phyloP scores from a whole-genome alignment of 331 rosid species.

The Ulmus americana region DNA sequence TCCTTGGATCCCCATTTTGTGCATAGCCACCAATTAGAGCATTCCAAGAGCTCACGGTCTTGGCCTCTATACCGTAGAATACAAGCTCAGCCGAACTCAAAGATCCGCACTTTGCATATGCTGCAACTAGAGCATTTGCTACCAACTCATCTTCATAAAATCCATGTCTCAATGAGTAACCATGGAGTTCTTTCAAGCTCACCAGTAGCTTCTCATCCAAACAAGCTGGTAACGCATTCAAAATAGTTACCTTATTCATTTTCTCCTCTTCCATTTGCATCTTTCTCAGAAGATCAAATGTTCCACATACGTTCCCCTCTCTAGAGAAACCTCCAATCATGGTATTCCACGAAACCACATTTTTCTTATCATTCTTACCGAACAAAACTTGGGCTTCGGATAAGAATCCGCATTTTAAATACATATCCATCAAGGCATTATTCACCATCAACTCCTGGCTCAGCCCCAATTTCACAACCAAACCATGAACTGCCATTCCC shows the following conservation, averaged over 20 bases:
- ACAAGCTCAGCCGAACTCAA: slow-evolving; percentile 48
- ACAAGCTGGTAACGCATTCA: slow-evolving; percentile 70
- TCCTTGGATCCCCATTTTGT: slow-evolving; percentile 66
- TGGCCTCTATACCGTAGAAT: slow-evolving; percentile 42
- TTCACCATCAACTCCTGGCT: slow-evolving; percentile 46
- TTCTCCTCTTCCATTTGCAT: slow-evolving; percentile 47
- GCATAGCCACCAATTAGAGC: slow-evolving; percentile 65
- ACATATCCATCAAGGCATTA: slow-evolving; percentile 74
- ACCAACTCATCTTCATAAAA: slow-evolving; percentile 52
- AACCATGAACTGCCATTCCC: slow-evolving; percentile 66
- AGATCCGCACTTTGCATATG: slow-evolving; percentile 64
- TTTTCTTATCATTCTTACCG: slow-evolving; percentile 40
- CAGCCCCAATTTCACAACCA: slow-evolving; percentile 63
- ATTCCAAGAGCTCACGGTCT: slow-evolving; percentile 76
- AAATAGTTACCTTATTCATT: slow-evolving; percentile 57
- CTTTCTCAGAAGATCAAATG: slow-evolving; percentile 49
- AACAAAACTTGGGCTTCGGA: slow-evolving; percentile 43
- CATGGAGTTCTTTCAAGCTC: slow-evolving; percentile 68
- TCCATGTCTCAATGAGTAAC: slow-evolving; percentile 51
- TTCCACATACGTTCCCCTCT: slow-evolving; percentile 40
- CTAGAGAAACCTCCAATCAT: slow-evolving; percentile 65
- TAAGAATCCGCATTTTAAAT: slow-evolving; percentile 59
- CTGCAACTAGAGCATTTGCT: slow-evolving; percentile 63
- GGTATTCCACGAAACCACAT: slow-evolving; percentile 81
- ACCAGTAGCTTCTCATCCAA: slow-evolving; percentile 32